phyloP scores from a whole-genome alignment of 2,329 filamentous ascomycete species.

The Penicillium rolfsii region DNA sequence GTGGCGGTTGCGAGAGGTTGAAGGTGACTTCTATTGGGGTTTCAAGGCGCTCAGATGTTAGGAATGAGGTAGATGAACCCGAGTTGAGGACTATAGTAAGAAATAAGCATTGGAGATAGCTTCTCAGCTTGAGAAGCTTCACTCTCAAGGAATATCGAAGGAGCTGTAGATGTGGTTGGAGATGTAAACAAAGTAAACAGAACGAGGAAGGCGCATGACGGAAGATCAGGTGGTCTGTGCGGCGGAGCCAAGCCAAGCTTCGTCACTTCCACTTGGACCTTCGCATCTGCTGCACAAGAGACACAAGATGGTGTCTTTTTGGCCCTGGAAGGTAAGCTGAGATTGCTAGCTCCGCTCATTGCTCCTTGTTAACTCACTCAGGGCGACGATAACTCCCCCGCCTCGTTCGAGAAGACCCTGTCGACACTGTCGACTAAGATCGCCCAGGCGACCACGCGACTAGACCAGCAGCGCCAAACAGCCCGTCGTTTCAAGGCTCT shows the following conservation, averaged over 20 bases:
- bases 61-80: not conserved
- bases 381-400: constrained; percentile 79
- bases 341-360: too few species aligned
- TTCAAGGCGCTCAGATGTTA: not conserved
- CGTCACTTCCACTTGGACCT: constrained; percentile 1
- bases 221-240: constrained; percentile 7
- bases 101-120: not conserved
- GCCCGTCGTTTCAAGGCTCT: constrained; percentile 80
- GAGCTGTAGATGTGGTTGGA: not conserved
- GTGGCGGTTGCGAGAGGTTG: not conserved
- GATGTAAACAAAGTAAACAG: not conserved
- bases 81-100: too few species aligned
- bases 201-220: not conserved
- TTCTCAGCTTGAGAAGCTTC: not conserved
- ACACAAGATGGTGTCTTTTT: constrained; percentile 73
- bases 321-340: constrained; percentile 74
- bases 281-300: not conserved
- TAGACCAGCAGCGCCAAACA: constrained; percentile 72
- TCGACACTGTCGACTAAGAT: constrained; percentile 83
- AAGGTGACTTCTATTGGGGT: not conserved
- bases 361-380: constrained; percentile 41
- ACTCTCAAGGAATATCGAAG: not conserved
- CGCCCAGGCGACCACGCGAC: constrained; percentile 68
- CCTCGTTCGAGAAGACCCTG: constrained; percentile 89
- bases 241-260: not conserved